A percentile compares a stretch with the other conserved stretches of the same genome.
These are phyloP conservation scores for Metschnikowia cerradonensis DNA, from an alignment of 805 yeast species.

Conservation along the genomic window DNA sequence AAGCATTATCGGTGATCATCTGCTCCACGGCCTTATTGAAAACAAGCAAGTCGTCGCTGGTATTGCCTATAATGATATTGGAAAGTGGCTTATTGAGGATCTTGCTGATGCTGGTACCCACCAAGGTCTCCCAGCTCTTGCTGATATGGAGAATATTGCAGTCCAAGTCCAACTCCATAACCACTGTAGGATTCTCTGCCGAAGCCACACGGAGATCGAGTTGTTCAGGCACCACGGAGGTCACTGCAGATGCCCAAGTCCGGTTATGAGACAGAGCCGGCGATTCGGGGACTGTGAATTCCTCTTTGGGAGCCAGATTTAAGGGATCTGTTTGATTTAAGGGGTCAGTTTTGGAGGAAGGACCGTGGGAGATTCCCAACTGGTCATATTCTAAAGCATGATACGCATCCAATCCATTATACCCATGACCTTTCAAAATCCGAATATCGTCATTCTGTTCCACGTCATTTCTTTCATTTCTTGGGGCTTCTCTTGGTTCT, in stretches of 20 bases:
- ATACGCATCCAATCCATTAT: too few relatives aligned
- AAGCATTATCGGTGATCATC: constrained; percentile 69
- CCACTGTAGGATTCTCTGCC: constrained; percentile 68
- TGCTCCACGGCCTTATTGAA: constrained; percentile 66
- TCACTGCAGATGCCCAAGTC: constrained; percentile 4
- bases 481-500: not conserved
- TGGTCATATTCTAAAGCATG: too few relatives aligned
- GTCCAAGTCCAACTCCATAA: constrained; percentile 77
- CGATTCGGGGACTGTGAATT: not conserved
- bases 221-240: constrained; percentile 36
- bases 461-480: too few relatives aligned
- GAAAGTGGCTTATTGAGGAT: constrained; percentile 56
- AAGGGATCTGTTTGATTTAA: too few relatives aligned
- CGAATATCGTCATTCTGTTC: too few relatives aligned
- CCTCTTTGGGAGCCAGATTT: too few relatives aligned
- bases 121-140: constrained; percentile 72
- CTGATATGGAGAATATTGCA: constrained; percentile 75
- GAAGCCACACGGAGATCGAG: constrained; percentile 60
- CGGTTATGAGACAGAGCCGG: too few relatives aligned
- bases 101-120: constrained; percentile 60
- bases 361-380: too few relatives aligned
- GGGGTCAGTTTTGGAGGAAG: too few relatives aligned
- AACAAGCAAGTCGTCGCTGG: constrained; percentile 58
- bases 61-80: constrained; percentile 58
- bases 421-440: too few relatives aligned